Evolutionary conservation across 2,329 filamentous ascomycete genomes (phyloP), one percentile per base, ranked within the genome.

Genomic region (Aureobasidium sp.): DNA sequence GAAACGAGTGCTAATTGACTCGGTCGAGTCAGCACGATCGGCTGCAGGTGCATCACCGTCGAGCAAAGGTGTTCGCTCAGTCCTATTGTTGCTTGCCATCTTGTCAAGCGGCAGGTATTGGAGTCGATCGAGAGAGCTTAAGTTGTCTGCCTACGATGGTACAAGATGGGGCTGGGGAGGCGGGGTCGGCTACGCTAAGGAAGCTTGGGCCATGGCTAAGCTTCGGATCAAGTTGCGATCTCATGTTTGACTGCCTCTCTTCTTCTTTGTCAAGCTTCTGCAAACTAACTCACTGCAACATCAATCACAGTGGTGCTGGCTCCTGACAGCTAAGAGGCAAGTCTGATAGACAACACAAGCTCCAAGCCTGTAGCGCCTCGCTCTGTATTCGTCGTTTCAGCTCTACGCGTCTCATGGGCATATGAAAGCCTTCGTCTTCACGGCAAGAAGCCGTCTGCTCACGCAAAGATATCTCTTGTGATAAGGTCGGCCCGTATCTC

Each of bases 1-100:
- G 10, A 60, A 9, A n/a, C 57, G 57, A 9, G 16, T 42, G 21
- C 36, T n/a, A 2, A n/a, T 44, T 16, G 57, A 51, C 36, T 47
- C 42, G 3, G 5, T 44, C 3, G 36, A 27, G 13, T 44, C 57
- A n/a, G 11, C 5, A 2, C 10, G 47, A 27, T 29, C 7, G 7
- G 27, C 16, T n/a, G 30, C 11, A 3, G 57, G 57, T 11, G 37
- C 45, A 29, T 50, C 57, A n/a, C 57, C 57, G 21, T 51, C 37
- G n/a, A 60, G 45, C 37, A 60, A 44, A 1, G 57, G 57, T 13
- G 57, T 60, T n/a, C 47, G 57, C 30, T 60, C 57, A 32, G 36
- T 51, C 8, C 41, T 50, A n/a, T 60, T 51, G 47, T 60, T 60
- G 1, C 32, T 13, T 51, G 57, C 57, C 57, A 60, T 60, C 1